phyloP scores from a whole-genome alignment of 2,329 filamentous ascomycete species.

The Chaetomiaceae sp. region DNA sequence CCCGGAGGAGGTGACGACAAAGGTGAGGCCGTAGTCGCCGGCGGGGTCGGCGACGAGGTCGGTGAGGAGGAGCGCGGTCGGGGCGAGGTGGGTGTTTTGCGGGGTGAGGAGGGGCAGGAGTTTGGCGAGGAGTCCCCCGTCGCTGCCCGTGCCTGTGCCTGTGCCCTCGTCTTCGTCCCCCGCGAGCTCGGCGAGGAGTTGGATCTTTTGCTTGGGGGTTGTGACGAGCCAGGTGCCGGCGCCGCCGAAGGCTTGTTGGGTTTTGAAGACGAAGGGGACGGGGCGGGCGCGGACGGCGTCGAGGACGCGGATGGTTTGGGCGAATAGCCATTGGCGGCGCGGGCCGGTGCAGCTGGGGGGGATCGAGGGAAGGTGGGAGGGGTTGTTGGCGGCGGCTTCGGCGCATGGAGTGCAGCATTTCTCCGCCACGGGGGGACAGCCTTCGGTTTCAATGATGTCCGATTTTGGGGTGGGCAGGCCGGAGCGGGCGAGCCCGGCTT shows the following conservation, averaged over 20 bases:
- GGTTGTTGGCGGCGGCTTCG: not conserved
- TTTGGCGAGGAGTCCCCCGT: conserved; percentile 28
- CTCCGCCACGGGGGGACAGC: conserved; percentile 16
- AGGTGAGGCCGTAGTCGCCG: conserved; percentile 34
- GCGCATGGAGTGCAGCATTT: conserved; percentile 30
- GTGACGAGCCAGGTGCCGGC: conserved; percentile 35
- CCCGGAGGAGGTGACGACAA: conserved; percentile 31
- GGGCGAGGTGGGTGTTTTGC: conserved; percentile 32
- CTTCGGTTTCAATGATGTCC: conserved; percentile 28
- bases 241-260: conserved; percentile 36
- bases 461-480: conserved; percentile 33
- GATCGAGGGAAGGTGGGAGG: conserved; percentile 24
- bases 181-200: conserved; percentile 25
- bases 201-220: conserved; percentile 27
- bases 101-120: conserved; percentile 31
- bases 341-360: conserved; percentile 28
- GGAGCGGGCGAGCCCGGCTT: conserved; percentile 33
- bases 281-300: conserved; percentile 23
- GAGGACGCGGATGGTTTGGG: conserved; percentile 29
- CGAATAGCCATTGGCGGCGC: conserved; percentile 30
- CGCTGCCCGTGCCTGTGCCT: not conserved
- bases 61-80: conserved; percentile 32
- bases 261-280: conserved; percentile 37
- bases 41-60: conserved; percentile 32
- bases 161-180: no score